Base-by-base conservation (phyloP, 1,284 basidiomycete genomes). In the Leccinum fallax region DNA sequence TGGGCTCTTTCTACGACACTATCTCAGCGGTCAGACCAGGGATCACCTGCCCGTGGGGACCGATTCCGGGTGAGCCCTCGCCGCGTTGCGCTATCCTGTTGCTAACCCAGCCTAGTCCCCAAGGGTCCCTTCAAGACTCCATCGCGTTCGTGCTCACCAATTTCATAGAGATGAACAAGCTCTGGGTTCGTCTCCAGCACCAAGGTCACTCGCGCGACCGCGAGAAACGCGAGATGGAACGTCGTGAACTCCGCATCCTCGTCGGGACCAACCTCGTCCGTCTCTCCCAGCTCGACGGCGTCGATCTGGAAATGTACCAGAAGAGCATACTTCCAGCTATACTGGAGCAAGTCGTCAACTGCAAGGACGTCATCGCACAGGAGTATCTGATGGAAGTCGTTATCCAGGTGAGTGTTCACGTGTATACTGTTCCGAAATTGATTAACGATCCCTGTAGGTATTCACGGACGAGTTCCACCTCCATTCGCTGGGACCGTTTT, bases 261-360 rank as follows among this genome's bases (percentile, higher is more conserved):
- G 95, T 98, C 64, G 96, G 95, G 24, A 98, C 95, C 16, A 98
- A 98, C 73, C 89, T 97, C 53, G 95, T 98, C 66, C 88, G 95
- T 4, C 82, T 97, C 53, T 93, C 90, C 69, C 94, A 97, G 73
- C 83, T 98, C 53, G 94, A 98, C 61, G 95, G 95, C 13, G 95
- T 98, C 63, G 95, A 97, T 75, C 79, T 98, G 62, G 89, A 91
- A 34, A 88, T 97, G 85, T 98, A 97, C 77, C 86, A 89, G 74
- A 81, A 77, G 30, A 30, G 0, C 30, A 30, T 0, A 30, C 83
- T 98, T 8, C 95, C 95, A 0, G 92, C 91, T 62, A 87, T 98
- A 59, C 78, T 97, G 55, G 93, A 98, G 77, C 95, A 98, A 76
- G 92, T 98, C 53, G 95, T 98, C 65, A 95, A 90, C 71, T 98